phyloP scores from a whole-genome alignment of 2,329 filamentous ascomycete species.

The Trichoderma sp. region DNA sequence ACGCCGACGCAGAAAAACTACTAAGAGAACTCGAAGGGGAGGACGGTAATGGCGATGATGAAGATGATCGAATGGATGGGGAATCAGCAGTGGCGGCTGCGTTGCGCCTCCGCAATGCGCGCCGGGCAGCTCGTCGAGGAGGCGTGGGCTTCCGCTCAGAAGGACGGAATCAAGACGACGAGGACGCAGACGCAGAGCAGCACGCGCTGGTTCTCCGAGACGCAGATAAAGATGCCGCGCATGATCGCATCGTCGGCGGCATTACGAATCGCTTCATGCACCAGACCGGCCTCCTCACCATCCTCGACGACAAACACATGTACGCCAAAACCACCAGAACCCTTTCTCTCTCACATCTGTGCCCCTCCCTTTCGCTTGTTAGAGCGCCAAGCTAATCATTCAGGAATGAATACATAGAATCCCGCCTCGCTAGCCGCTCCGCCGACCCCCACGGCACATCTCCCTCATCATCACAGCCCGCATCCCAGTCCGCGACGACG shows the following conservation, averaged over 20 bases:
- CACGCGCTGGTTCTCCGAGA: constrained; percentile 13
- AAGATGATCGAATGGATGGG: constrained; percentile 16
- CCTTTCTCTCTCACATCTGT: neutral
- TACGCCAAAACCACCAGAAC: constrained; percentile 45
- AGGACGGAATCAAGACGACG: constrained; percentile 21
- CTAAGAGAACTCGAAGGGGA: neutral
- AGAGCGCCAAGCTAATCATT: constrained; percentile 55
- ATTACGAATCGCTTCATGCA: constrained; percentile 60
- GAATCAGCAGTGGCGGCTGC: constrained; percentile 46
- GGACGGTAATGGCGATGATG: constrained; percentile 24
- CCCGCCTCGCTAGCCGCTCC: constrained; percentile 64
- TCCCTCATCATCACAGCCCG: neutral
- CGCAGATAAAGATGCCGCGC: constrained; percentile 23
- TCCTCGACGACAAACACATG: constrained; percentile 73
- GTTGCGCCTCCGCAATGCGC: constrained; percentile 51
- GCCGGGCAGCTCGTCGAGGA: constrained; percentile 47
- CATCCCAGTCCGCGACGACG: neutral
- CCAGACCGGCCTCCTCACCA: constrained; percentile 66
- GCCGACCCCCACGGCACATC: constrained; percentile 24
- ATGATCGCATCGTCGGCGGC: constrained; percentile 24
- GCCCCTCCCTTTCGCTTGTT: neutral
- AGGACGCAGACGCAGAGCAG: neutral
- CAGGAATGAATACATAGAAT: constrained; percentile 82
- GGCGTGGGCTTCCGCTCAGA: constrained; percentile 56
- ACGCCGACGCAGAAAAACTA: neutral